Evolutionary conservation across 1,139 yeast genomes (phyloP).

Genomic region (Pichia norvegensis): DNA sequence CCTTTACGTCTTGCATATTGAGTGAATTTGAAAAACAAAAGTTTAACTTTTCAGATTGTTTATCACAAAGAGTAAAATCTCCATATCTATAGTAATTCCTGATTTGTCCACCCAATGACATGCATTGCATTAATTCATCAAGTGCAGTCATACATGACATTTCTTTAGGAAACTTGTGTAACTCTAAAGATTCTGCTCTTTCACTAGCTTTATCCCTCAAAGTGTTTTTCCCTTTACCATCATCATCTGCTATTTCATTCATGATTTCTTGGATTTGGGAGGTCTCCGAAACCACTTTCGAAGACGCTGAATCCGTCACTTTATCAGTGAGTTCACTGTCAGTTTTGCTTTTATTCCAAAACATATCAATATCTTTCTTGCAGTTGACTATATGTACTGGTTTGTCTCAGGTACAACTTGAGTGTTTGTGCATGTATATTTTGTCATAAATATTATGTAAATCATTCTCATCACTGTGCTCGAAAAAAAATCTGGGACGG

Average conservation of each 20-base stretch:
- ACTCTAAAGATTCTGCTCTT: constrained; percentile 22
- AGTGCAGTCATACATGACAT: constrained; percentile 75
- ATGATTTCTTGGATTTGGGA: constrained; percentile 11
- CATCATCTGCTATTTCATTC: constrained; percentile 14
- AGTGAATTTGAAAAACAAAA: constrained; percentile 64
- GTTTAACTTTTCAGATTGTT: constrained; percentile 67
- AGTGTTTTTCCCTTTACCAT: constrained; percentile 5
- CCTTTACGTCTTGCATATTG: constrained; percentile 40
- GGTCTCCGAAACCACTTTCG: constrained; percentile 8
- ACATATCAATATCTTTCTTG: constrained; percentile 11
- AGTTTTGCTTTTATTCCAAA: constrained; percentile 15
- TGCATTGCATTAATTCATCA: constrained; percentile 79
- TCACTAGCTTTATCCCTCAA: constrained; percentile 23
- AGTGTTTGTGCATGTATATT: no score
- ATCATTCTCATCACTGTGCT: no score
- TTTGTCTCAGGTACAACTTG: no score
- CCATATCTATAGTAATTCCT: constrained; percentile 81
- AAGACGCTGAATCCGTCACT: background rate
- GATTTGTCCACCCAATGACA: constrained; percentile 83
- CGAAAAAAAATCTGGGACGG: no score
- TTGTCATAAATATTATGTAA: no score
- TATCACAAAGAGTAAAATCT: constrained; percentile 59
- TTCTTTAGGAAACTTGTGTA: constrained; percentile 31
- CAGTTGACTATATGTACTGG: no score
- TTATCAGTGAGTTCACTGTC: background rate